Conservation (phyloP, 768 basidiomycete genomes). For the Daedaleopsis sinensis region DNA sequence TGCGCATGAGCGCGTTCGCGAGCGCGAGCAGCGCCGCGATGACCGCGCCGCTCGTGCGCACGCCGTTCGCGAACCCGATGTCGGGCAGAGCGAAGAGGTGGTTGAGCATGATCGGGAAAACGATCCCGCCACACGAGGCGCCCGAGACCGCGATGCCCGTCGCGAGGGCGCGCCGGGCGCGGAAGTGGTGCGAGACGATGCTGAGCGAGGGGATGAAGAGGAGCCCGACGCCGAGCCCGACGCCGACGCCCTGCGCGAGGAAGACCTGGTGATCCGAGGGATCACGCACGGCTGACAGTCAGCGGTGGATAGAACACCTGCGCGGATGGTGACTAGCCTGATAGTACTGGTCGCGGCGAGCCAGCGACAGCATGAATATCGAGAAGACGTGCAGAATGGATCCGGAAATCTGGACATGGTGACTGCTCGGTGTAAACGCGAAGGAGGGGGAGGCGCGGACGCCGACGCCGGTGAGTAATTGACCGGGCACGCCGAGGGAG, state of each 20-base stretch:
- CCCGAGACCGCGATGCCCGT: conserved; percentile 59
- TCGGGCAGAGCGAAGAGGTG: conserved; percentile 37
- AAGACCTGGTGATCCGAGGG: conserved; percentile 42
- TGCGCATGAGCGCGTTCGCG: conserved; percentile 27
- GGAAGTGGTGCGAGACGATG: conserved; percentile 57
- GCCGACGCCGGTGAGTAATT: neutral
- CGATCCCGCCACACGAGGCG: conserved; percentile 35
- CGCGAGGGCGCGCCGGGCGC: conserved; percentile 47
- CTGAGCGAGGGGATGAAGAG: conserved; percentile 52
- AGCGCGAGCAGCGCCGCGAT: conserved; percentile 32
- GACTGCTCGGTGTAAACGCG: conserved; percentile 4
- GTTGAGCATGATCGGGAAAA: conserved; percentile 60
- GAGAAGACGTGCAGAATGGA: conserved; percentile 30
- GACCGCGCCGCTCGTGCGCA: conserved; percentile 45
- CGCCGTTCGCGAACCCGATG: conserved; percentile 44
- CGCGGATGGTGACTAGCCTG: conserved; percentile 31
- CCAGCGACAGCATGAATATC: conserved; percentile 47
- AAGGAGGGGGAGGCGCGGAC: neutral
- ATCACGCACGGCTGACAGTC: too few species aligned
- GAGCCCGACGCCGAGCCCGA: conserved; percentile 52
- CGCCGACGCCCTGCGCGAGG: conserved; percentile 59
- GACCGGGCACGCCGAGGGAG: neutral
- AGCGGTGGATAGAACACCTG: neutral
- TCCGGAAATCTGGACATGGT: conserved; percentile 23
- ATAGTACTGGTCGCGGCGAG: conserved; percentile 44